A percentile compares a stretch with the other conserved stretches of the same genome.
phyloP scores from a whole-genome alignment of 179 eudicot genomes.

The Corrigiola litoralis region DNA sequence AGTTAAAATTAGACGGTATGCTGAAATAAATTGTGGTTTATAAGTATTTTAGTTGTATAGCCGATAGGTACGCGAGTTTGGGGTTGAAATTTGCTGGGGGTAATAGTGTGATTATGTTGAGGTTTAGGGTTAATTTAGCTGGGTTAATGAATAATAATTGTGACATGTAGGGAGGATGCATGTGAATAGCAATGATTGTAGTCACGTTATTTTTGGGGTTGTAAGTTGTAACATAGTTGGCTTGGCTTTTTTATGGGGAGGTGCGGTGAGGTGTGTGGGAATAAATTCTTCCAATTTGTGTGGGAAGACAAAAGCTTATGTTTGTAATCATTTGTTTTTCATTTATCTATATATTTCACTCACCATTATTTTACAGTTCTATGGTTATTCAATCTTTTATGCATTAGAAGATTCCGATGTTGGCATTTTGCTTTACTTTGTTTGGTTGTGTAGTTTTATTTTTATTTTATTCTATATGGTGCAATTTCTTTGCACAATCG shows the following conservation, averaged over 20 bases:
- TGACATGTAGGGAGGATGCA: slow-evolving; percentile 12
- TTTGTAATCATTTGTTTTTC: slow-evolving; percentile 11
- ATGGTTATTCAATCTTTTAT: not conserved
- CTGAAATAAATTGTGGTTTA: no score
- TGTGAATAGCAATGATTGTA: slow-evolving; percentile 30
- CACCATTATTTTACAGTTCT: no score
- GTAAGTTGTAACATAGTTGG: not conserved
- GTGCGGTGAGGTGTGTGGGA: not conserved
- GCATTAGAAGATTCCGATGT: slow-evolving; percentile 26
- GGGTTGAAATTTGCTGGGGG: not conserved
- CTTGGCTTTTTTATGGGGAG: not conserved
- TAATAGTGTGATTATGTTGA: not conserved
- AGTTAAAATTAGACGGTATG: no score
- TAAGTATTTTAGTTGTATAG: no score
- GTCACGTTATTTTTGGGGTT: slow-evolving; percentile 32
- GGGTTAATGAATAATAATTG: not conserved
- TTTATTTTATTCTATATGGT: not conserved
- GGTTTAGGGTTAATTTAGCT: not conserved
- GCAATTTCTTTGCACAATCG: not conserved
- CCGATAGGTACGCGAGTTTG: no score
- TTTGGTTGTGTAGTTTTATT: not conserved
- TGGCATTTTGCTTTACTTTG: slow-evolving; percentile 19
- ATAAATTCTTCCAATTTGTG: slow-evolving; percentile 8
- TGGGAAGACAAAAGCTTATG: slow-evolving; percentile 12
- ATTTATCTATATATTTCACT: no score